Evolutionary conservation across 2,329 filamentous ascomycete species (phyloP).

Genomic region (Torrubiella hemipterigena): DNA sequence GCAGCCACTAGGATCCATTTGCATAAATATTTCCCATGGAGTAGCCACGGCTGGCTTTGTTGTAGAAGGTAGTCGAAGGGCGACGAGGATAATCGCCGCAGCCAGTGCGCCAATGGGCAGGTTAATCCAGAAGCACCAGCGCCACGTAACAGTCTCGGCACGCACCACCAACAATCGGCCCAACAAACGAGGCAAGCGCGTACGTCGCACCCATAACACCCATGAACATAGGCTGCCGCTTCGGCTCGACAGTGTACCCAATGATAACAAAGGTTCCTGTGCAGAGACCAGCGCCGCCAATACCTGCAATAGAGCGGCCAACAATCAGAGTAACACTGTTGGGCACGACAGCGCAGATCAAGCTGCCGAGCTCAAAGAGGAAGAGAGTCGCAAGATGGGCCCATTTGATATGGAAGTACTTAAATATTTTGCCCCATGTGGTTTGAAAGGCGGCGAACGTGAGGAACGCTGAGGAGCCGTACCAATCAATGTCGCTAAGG

Average conservation of each 20-base stretch:
- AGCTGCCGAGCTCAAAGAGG: constrained; percentile 36
- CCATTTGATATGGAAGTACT: constrained; percentile 33
- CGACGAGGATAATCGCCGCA: constrained; percentile 12
- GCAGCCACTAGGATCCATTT: constrained; percentile 41
- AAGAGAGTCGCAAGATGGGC: constrained; percentile 28
- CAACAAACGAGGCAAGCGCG: constrained; percentile 21
- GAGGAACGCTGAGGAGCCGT: constrained; percentile 35
- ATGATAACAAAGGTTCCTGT: too few species aligned
- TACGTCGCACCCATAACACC: constrained; percentile 25
- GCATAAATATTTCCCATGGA: constrained; percentile 27
- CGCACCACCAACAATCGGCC: constrained; percentile 15
- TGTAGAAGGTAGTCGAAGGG: constrained; percentile 12
- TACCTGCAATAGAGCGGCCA: constrained; percentile 30
- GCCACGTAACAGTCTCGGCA: constrained; percentile 17
- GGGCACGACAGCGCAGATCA: constrained; percentile 26
- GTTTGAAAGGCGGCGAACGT: constrained; percentile 25
- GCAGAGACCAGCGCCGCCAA: constrained; percentile 29
- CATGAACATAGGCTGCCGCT: constrained; percentile 18
- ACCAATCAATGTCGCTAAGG: constrained; percentile 38
- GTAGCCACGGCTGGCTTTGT: constrained; percentile 5
- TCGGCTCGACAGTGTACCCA: too few species aligned
- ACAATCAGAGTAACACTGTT: constrained; percentile 5
- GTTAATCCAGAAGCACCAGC: constrained; percentile 25
- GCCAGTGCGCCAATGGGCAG: constrained; percentile 21
- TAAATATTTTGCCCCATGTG: constrained; percentile 27